Base-by-base conservation (phyloP, 805 yeast genomes). In the Schwanniomyces yamadae region DNA sequence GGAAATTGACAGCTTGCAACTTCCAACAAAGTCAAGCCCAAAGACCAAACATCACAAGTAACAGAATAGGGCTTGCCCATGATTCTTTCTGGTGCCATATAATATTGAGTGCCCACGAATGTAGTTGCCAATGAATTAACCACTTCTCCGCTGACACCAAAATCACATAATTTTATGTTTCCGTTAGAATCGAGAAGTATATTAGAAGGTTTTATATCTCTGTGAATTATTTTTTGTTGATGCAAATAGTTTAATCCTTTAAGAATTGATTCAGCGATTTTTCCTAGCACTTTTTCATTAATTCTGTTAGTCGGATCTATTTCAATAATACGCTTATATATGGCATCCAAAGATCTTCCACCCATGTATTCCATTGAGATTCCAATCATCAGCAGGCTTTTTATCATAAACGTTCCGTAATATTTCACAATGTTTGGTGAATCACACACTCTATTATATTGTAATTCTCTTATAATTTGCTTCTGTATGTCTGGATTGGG, bases 311-410 rank as follows among this genome's bases (percentile, higher is more conserved):
- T 88, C 12, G 69, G 59, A 44, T 68, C 73, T 36, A 85, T 68
- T 26, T 70, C 66, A 32, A 80, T 73, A 29, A 89, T 84, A 37
- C 79, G 75, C 50, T 83, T 82, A 63, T 91, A 89, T n/a, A 91
- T 80, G 1, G 96, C 88, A 53, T 93, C 97, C 41, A 93, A 63
- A 3, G 96, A 87, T 28, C 79, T 77, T 1, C 97, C 98, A 17
- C 89, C 96, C 89, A 95, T 93, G 58, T 78, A 93, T 60, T 93
- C 99, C 98, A 93, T 93, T 31, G 96, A 88, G 19, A 93, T 93
- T 48, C 86, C 89, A 26, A 93, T 89, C 52, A 89, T 78, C 19
- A 89, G 84, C 42, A 75, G 79, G 39, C 75, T 75, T 50, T 82
- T 86, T 49, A 84, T 81, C 45, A 86, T 69, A 53, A 86, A 93